Evolutionary conservation across 2,329 filamentous ascomycete species (phyloP).

Genomic region (Colletotrichum navitas): DNA sequence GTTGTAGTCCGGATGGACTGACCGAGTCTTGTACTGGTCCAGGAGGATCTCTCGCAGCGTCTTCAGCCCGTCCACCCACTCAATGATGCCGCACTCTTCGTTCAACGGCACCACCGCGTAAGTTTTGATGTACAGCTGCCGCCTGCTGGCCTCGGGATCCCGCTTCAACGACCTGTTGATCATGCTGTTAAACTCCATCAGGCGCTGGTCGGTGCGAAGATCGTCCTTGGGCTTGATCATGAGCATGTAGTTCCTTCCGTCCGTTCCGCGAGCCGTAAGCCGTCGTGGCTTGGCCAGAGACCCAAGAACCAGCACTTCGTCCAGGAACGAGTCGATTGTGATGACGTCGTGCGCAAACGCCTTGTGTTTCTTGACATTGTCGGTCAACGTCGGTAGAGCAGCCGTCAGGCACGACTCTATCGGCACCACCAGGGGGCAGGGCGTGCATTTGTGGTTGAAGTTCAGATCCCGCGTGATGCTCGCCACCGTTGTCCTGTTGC

Average conservation of each 20-base stretch:
- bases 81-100: constrained; percentile 97
- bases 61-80: constrained; percentile 98
- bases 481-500: constrained; percentile 74
- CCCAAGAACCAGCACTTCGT: constrained; percentile 89
- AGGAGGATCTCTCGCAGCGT: constrained; percentile 93
- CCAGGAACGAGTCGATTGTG: constrained; percentile 83
- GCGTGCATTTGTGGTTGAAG: constrained; percentile 87
- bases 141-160: constrained; percentile 89
- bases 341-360: constrained; percentile 90
- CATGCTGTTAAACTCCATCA: constrained; percentile 99
- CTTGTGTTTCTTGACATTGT: constrained; percentile 81
- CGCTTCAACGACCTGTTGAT: constrained; percentile 95
- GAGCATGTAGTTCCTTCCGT: constrained; percentile 89
- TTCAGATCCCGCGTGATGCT: constrained; percentile 82
- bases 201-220: constrained; percentile 93
- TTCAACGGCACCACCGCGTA: constrained; percentile 97
- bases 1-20: constrained; percentile 76
- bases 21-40: constrained; percentile 80
- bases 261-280: constrained; percentile 87
- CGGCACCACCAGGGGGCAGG: constrained; percentile 88
- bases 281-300: constrained; percentile 94
- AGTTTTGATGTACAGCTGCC: constrained; percentile 94
- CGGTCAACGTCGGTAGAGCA: constrained; percentile 80
- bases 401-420: constrained; percentile 87
- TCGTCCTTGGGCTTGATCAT: constrained; percentile 99